Evolutionary conservation across 139 green algal genomes (phyloP), one percentile per base, ranked within the genome.

Genomic region (Microglena sp.): DNA sequence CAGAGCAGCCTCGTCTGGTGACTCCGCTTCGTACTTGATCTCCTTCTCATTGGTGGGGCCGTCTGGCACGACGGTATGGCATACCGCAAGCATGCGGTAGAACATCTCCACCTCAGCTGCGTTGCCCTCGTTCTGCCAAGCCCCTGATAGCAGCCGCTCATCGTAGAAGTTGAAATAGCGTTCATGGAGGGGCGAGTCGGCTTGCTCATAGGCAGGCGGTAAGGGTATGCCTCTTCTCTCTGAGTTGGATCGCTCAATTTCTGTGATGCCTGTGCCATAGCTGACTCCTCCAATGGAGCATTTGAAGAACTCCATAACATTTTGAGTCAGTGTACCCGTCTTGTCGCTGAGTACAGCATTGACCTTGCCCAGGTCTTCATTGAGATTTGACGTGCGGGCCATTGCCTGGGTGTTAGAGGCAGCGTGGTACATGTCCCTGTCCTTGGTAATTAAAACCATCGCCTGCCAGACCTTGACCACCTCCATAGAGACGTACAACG

Each of bases 361-460:
- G 5, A 95, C 78, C 84, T 87, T 84, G 62, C 93, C 93, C 62
- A 98, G 86, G 72, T 98, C 93, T 67, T 99, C 93, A 55, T 97
- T 98, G n/a, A 99, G 77, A 73, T 95, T 96, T 31, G 83, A 92
- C 58, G 92, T 96, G 60, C 90, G 83, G n/a, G 85, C 89, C 29
- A 81, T 68, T 3, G 84, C 86, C 33, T 77, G 68, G 44, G 91
- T 87, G 57, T 81, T 75, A 0, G 77, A 87, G 11, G 80, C 77
- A 0, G 70, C 61, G 62, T 95, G 80, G 56, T 82, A 79, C 88
- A 95, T 93, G 31, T 81, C 70, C 28, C 73, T 70, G 69, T 95
- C 89, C 22, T 72, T 60, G 62, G 84, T 85, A 60, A 95, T 89
- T 71, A 87, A 95, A 4, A 89, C 64, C 58, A 95, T 86, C 44